Evolutionary conservation across 148 eudicot genomes (phyloP), one percentile per base, ranked within the genome.

Genomic region (Nyssa sinensis): DNA sequence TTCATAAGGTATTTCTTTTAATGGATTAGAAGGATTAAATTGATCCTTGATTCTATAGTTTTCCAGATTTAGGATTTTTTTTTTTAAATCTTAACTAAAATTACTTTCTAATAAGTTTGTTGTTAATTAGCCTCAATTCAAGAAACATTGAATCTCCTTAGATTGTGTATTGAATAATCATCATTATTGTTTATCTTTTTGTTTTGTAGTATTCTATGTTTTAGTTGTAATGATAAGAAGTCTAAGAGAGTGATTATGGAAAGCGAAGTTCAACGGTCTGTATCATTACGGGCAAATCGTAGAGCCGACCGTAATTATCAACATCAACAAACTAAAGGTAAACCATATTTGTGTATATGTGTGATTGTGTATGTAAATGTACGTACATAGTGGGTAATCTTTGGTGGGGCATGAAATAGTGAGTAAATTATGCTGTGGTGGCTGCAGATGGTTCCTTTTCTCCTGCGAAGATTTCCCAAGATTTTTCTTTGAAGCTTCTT

Each of bases 211-310:
- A 53, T 57, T 55, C 2, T 1, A 29, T 21, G 41, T 70, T 69
- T 61, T 67, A 59, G 30, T 79, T 76, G 84, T 0, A 27, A 64
- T 69, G 74, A 10, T 80, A 61, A 74, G 77, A 35, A 62, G 68
- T 75, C 75, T 59, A 67, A 68, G 73, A 31, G 49, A 6, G 29
- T 51, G 33, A 72, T 24, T 41, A 85, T 88, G 96, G 96, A 91
- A 33, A 66, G 62, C 57, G 88, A 83, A 68, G 73, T 53, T 70
- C 89, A 75, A 37, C 81, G 89, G 44, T 74, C 91, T 21, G 83
- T 87, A 70, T 91, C 96, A 32, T 74, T 80, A 61, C 84, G 93
- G 62, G 81, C 81, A 17, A 88, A 62, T 32, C 88, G 88, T 69
- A 81, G 88, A 73, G 71, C 86, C 39, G 93, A 89, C 35, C 84